These are phyloP conservation scores for Pythium phragmiticola DNA, from an alignment of 352 stramenopile species.

Conservation along the genomic window DNA sequence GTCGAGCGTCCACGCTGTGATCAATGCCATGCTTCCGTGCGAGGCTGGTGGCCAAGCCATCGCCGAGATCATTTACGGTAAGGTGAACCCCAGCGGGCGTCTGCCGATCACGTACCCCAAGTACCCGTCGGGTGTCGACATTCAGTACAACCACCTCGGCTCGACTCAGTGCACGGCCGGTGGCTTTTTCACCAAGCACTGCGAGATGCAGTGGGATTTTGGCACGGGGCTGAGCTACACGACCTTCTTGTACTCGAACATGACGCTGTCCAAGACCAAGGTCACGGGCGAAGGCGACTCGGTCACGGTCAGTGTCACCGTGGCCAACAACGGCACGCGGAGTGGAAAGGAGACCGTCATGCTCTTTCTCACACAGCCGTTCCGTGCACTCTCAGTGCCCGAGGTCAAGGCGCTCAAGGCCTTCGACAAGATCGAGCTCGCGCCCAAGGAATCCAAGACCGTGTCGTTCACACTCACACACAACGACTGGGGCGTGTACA, in stretches of 20 bases:
- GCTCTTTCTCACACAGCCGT: constrained; percentile 34
- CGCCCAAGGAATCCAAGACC: constrained; percentile 25
- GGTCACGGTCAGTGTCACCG: constrained; percentile 21
- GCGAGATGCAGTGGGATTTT: constrained; percentile 55
- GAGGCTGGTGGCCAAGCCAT: constrained; percentile 80
- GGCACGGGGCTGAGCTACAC: constrained; percentile 64
- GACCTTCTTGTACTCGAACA: constrained; percentile 44
- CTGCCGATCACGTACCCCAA: constrained; percentile 84
- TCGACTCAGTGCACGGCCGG: constrained; percentile 29
- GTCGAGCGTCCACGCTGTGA: constrained; percentile 62
- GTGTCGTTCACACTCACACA: constrained; percentile 47
- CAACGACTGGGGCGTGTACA: constrained; percentile 58
- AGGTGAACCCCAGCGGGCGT: constrained; percentile 74
- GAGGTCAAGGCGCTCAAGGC: constrained; percentile 75
- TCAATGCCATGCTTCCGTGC: constrained; percentile 80
- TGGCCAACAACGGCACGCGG: constrained; percentile 33
- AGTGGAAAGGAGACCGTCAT: constrained; percentile 46
- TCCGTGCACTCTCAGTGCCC: constrained; percentile 36
- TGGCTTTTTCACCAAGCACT: background rate
- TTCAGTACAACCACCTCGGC: constrained; percentile 78
- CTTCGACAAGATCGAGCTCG: constrained; percentile 62
- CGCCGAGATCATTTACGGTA: constrained; percentile 78
- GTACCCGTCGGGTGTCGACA: constrained; percentile 53
- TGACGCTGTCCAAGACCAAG: constrained; percentile 33
- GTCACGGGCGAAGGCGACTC: constrained; percentile 22